Base-by-base conservation (phyloP, 176 grass and related monocot genomes). In the Triticum aestivum region DNA sequence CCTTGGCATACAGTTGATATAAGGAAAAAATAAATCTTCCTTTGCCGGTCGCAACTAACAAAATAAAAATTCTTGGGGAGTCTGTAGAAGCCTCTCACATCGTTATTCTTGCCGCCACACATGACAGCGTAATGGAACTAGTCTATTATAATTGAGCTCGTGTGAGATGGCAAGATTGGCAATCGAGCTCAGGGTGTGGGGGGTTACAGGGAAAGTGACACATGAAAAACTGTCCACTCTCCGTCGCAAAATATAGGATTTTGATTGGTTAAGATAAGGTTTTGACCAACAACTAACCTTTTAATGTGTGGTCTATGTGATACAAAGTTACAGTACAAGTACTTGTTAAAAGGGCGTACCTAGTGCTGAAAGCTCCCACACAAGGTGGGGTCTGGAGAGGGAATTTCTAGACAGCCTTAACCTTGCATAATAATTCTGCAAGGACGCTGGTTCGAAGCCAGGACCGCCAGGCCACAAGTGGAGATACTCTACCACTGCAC, bases 31-130 rank as follows among this genome's bases (percentile, higher is more conserved):
- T 24, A 44, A 42, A 75, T 49, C 6, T 44, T 23, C 38, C 9
- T 75, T 75, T 51, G 20, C 72, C 13, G 3, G 13, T 75, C 7
- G 24, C 72, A 75, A 51, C 42, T 24, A 75, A 15, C n/a, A 45
- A 75, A 24, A 9, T 29, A 2, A 49, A 29, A 49, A 29, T 10
- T 29, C 24, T 17, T 74, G 23, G 42, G 71, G 13, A 47, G 26
- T 75, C 72, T 75, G 42, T 49, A 75, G 72, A 75, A 51, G 41
- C 42, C 24, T 75, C 42, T 75, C 72, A 75, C 72, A 75, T 51
- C 0, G 42, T 30, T 75, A 27, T 49, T 61, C 23, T 75, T 75
- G 72, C n/a, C 47, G 70, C 39, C n/a, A 73, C 39, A 75, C 12
- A 75, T 51, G 41, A 42, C 23, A 49, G 42, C 3, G 0, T 27